phyloP scores from a whole-genome alignment of 2,329 filamentous ascomycete species.

The Pezicula neosporulosa region DNA sequence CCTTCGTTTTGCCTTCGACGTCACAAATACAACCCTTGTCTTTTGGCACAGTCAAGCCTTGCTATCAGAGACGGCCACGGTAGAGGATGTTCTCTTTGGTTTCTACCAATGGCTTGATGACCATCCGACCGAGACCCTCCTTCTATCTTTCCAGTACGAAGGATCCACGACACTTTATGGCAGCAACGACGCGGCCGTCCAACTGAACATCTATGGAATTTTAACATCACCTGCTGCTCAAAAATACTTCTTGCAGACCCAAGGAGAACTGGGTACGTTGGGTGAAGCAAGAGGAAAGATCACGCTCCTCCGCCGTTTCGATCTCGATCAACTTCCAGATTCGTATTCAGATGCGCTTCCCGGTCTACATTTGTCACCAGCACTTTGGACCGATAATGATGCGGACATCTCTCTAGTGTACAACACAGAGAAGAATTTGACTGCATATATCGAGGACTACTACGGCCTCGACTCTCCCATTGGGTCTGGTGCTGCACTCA shows the following conservation, averaged over 20 bases:
- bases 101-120: constrained; percentile 45
- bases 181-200: constrained; percentile 32
- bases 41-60: constrained; percentile 46
- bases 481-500: constrained; percentile 29
- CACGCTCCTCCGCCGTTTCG: constrained; percentile 80
- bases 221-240: constrained; percentile 36
- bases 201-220: constrained; percentile 32
- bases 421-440: constrained; percentile 31
- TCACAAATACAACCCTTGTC: constrained; percentile 38
- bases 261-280: constrained; percentile 47
- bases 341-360: constrained; percentile 35
- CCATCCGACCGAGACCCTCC: constrained; percentile 40
- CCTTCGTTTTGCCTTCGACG: constrained; percentile 44
- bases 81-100: constrained; percentile 42
- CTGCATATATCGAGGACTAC: constrained; percentile 47
- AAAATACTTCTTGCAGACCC: constrained; percentile 35
- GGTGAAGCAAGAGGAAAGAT: constrained; percentile 78
- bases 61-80: constrained; percentile 37
- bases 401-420: constrained; percentile 38
- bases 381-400: constrained; percentile 40
- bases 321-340: constrained; percentile 43
- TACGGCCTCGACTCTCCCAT: constrained; percentile 35
- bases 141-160: constrained; percentile 46
- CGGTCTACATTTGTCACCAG: constrained; percentile 42
- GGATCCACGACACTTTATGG: constrained; percentile 29